Evolutionary conservation across 2,329 filamentous ascomycete genomes (phyloP), one percentile per base, ranked within the genome.

Genomic region (Phaeosphaeria sp.): DNA sequence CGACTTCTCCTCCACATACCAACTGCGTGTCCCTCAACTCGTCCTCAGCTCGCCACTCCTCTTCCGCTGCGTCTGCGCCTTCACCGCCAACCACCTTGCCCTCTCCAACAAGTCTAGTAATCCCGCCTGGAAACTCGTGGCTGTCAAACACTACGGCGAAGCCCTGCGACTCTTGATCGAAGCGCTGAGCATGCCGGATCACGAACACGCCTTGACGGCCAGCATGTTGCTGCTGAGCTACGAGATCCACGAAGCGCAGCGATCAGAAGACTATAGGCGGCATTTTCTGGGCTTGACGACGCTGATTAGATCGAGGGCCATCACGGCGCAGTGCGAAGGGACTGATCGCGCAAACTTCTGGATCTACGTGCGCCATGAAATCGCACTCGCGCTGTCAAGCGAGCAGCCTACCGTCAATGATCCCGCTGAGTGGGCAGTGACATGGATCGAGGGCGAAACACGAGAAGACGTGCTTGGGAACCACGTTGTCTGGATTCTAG

Each of bases 221-320:
- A 75, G 71, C 8, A 74, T 76, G 57, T 60, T 77, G 4, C 59
- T 76, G 6, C 66, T 73, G 8, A 74, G 71, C 51, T 76, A 75
- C 51, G 74, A 76, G 51, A 63, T 77, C 18, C 61, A 74, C 20
- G 66, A 59, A 8, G 62, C 67, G 1, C 63, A 68, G 2, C 61
- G 67, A 7, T 67, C 63, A 7, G 74, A 75, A 18, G 68, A 74
- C 48, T 67, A 74, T 46, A 51, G 68, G 17, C 61, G 65, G 18
- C 74, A 77, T 39, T 71, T 75, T 30, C 63, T 73, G 9, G 74
- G 73, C 6, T 61, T 73, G 4, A 65, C 65, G 8, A 67, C 69
- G 55, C 58, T 77, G 46, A 68, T 76, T 49, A 75, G 73, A 49
- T 59, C 64, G 6, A 65, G 69, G 13, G 57, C 60, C 15, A 70